These are phyloP conservation scores for Sapria himalayana DNA, from an alignment of 345 rosid genomes.

Conservation along the genomic window DNA sequence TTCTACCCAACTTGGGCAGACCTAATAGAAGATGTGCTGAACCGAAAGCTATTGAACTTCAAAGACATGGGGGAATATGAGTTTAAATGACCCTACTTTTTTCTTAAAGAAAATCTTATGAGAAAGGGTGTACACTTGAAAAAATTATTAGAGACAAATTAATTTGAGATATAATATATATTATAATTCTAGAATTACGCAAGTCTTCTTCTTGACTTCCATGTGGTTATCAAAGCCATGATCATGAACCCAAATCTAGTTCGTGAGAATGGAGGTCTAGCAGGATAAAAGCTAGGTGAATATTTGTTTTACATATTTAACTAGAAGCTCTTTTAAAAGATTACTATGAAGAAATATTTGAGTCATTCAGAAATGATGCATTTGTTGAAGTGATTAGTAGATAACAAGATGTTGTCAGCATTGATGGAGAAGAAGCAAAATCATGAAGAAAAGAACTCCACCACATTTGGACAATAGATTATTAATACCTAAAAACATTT, in stretches of 20 bases:
- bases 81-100: conserved; percentile 52
- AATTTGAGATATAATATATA: conserved; percentile 43
- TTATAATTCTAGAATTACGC: conserved; percentile 62
- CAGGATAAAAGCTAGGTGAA: conserved; percentile 27
- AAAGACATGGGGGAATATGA: conserved; percentile 72
- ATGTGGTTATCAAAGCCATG: conserved; percentile 90
- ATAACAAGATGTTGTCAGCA: too few relatives aligned
- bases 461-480: too few relatives aligned
- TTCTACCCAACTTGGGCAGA: too few relatives aligned
- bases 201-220: conserved; percentile 75
- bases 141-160: conserved; percentile 33
- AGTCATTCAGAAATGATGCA: too few relatives aligned
- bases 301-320: too few relatives aligned
- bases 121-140: conserved; percentile 49
- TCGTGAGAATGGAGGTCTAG: conserved; percentile 65
- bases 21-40: conserved; percentile 52
- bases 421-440: too few relatives aligned
- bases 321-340: too few relatives aligned
- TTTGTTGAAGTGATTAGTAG: too few relatives aligned
- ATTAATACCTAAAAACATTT: too few relatives aligned
- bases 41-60: conserved; percentile 84
- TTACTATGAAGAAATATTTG: too few relatives aligned
- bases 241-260: conserved; percentile 58
- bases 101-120: conserved; percentile 54
- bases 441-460: too few relatives aligned